These are phyloP conservation scores for Cyclotella distinguenda DNA, from an alignment of 108 stramenopile species.

Conservation along the genomic window DNA sequence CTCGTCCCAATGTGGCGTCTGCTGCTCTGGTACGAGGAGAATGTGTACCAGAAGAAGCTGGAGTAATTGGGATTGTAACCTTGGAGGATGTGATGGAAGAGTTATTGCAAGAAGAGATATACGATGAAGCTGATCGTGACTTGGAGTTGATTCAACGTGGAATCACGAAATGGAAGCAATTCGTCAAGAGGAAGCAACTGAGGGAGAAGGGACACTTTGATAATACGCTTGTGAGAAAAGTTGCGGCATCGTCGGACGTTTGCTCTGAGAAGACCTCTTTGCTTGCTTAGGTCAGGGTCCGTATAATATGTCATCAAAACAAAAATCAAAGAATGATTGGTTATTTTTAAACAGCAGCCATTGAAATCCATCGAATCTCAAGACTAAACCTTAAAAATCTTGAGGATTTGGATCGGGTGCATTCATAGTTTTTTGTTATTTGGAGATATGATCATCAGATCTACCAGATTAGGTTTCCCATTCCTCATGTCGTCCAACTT, in stretches of 20 bases:
- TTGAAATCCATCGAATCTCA: no score
- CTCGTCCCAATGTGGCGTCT: constrained; percentile 51
- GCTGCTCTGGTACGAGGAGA: constrained; percentile 50
- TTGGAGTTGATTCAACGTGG: constrained; percentile 47
- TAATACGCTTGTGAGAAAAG: not conserved
- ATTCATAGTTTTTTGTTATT: no score
- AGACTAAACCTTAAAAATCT: no score
- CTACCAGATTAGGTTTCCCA: no score
- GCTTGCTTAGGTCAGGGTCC: no score
- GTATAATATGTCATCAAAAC: no score
- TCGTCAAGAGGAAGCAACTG: constrained; percentile 34
- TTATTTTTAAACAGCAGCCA: no score
- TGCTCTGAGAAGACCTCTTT: not conserved
- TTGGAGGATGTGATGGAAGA: constrained; percentile 79
- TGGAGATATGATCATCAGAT: no score
- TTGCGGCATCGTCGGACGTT: not conserved
- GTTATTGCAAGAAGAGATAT: constrained; percentile 79
- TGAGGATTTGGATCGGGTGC: no score
- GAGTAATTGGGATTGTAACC: constrained; percentile 77
- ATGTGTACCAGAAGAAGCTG: constrained; percentile 57
- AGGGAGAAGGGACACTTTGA: not conserved
- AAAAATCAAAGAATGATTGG: no score
- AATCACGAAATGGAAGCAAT: constrained; percentile 50
- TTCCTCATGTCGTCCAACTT: no score
- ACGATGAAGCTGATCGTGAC: constrained; percentile 66